A percentile compares a stretch with the other conserved stretches of the same genome.
phyloP scores from a whole-genome alignment of 495 filamentous ascomycete genomes.

The Penicillium malachiteum region DNA sequence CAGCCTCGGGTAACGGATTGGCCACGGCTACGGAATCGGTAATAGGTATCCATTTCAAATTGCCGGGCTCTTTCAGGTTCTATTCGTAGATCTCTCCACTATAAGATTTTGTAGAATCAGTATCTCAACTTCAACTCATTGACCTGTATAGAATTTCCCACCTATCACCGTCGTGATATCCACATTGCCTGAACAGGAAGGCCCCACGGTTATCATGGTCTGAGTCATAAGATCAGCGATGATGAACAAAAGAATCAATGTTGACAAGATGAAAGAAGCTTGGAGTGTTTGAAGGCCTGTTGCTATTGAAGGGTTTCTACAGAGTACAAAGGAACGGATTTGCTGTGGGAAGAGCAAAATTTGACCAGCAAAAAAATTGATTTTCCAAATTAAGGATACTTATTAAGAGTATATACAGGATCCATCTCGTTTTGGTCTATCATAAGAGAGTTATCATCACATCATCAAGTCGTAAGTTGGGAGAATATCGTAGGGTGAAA shows the following conservation, averaged over 20 bases:
- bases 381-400: background rate
- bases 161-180: no score
- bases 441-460: slow-evolving; percentile 1
- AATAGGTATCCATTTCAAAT: no score
- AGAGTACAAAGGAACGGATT: background rate
- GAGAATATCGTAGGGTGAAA: background rate
- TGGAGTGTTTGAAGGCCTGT: background rate
- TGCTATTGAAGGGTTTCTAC: background rate
- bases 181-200: background rate
- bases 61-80: no score
- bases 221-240: background rate
- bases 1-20: no score
- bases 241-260: background rate
- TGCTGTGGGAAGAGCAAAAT: background rate
- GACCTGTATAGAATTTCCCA: no score
- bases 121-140: no score
- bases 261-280: background rate
- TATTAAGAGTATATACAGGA: slow-evolving; percentile 3
- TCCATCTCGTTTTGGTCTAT: background rate
- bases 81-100: no score
- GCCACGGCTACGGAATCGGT: no score
- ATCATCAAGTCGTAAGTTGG: background rate
- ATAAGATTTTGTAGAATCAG: no score
- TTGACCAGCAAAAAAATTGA: slow-evolving; percentile 5
- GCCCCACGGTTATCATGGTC: background rate